These are phyloP conservation scores for Rhipidocladum racemiflorum DNA, from an alignment of 176 grass and related monocot species.

Conservation along the genomic window DNA sequence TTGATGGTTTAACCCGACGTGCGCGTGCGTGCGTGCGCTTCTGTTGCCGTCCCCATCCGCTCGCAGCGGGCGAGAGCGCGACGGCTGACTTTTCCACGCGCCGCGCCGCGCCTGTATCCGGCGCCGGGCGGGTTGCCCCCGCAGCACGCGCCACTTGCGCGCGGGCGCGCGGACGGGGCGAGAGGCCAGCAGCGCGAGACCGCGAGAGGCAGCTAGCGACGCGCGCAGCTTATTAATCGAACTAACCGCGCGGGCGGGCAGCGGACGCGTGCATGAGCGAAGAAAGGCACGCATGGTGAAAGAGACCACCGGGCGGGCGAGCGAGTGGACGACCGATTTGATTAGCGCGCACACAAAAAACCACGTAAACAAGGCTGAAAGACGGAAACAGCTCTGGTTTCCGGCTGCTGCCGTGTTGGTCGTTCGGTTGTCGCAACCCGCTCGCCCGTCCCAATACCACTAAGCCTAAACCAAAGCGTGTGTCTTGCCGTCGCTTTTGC, in stretches of 20 bases:
- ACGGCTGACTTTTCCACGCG: constrained; percentile 21
- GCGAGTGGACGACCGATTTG: not conserved
- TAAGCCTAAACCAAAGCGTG: not conserved
- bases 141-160: not conserved
- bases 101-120: constrained; percentile 7
- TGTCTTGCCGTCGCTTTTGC: constrained; percentile 27
- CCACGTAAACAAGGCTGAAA: not conserved
- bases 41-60: not conserved
- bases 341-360: not conserved
- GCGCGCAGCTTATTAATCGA: not conserved
- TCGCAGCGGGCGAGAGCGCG: not conserved
- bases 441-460: constrained; percentile 34
- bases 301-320: not conserved
- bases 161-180: not conserved
- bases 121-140: not conserved
- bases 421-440: not conserved
- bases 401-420: not conserved
- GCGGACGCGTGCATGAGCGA: not conserved
- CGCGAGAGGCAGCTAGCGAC: no score
- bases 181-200: not conserved
- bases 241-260: not conserved
- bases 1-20: not conserved
- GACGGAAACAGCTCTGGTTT: constrained; percentile 21
- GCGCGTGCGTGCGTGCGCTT: not conserved
- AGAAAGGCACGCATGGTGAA: not conserved